Evolutionary conservation across 768 basidiomycete genomes (phyloP).

Genomic region (Auricularia cornea): DNA sequence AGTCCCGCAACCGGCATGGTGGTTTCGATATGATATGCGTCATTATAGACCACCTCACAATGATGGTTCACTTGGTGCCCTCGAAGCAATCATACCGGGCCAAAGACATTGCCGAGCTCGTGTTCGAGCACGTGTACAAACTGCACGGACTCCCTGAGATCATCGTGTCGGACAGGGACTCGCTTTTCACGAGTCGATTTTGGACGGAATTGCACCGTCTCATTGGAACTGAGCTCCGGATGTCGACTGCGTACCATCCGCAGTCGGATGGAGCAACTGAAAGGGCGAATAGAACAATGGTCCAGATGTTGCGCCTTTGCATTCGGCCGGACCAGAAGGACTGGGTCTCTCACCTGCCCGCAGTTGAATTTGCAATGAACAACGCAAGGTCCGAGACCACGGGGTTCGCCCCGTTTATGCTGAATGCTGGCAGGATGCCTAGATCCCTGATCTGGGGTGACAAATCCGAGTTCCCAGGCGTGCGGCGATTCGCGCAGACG

Average conservation of each 20-base stretch:
- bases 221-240: slow-evolving; percentile 20
- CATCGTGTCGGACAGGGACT: slow-evolving; percentile 27
- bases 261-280: slow-evolving; percentile 30
- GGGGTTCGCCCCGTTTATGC: slow-evolving; percentile 13
- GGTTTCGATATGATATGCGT: too few relatives aligned
- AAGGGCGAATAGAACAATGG: slow-evolving; percentile 25
- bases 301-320: slow-evolving; percentile 18
- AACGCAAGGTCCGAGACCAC: slow-evolving; percentile 10
- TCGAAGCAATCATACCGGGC: too few relatives aligned
- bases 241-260: slow-evolving; percentile 29
- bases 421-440: slow-evolving; percentile 18
- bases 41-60: too few relatives aligned
- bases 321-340: slow-evolving; percentile 19
- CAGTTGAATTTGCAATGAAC: slow-evolving; percentile 17
- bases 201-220: slow-evolving; percentile 22
- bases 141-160: neutral
- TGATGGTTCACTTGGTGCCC: too few relatives aligned
- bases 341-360: slow-evolving; percentile 23
- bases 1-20: too few relatives aligned
- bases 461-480: slow-evolving; percentile 18
- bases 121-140: neutral
- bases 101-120: too few relatives aligned
- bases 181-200: slow-evolving; percentile 26
- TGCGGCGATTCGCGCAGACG: slow-evolving; percentile 18
- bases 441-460: neutral